Base-by-base conservation (phyloP, 1,139 yeast species). In the Nakaseomyces nivariensis region DNA sequence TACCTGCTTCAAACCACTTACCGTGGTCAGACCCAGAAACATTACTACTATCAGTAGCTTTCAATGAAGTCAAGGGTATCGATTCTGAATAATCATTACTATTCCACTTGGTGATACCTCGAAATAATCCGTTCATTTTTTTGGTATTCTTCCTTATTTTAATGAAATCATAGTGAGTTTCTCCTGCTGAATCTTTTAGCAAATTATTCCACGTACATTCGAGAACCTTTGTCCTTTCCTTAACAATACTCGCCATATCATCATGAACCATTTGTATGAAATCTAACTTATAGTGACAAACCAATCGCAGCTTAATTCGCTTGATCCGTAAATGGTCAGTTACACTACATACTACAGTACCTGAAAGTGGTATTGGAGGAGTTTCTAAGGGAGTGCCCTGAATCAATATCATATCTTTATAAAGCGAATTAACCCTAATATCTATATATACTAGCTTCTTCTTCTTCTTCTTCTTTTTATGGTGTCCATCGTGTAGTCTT, bases 181-280 rank as follows among this genome's bases (percentile, higher is more conserved):
- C 56, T 0, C 87, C 88, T 5, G 72, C 67, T 1, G 76, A 63
- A 40, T 67, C 62, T 3, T 73, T 69, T 43, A 83, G 66, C 27
- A 83, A 64, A 56, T 83, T 82, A 46, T 74, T 73, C 90, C 90
- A 83, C 13, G 68, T 71, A 27, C 76, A 78, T 46, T 75, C 75
- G 51, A 82, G 68, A 1, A 79, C 71, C 36, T 75, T 71, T 11
- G 71, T 63, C 41, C 76, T 73, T 55, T 81, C 85, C 49, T 71
- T 70, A 5, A 77, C 75, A 22, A 76, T 76, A 48, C 75, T 74
- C 1, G 72, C 67, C 4, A 70, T 64, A 7, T 63, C 61, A 6
- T 62, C 56, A 22, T 43, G 40, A 7, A 67, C 64, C 27, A 68
- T 66, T 53, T 74, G 78, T 43, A 75, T 63, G 60, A 75, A 82